These are phyloP conservation scores for Trichoderma asperelloides DNA, from an alignment of 495 filamentous ascomycete genomes.

Conservation along the genomic window DNA sequence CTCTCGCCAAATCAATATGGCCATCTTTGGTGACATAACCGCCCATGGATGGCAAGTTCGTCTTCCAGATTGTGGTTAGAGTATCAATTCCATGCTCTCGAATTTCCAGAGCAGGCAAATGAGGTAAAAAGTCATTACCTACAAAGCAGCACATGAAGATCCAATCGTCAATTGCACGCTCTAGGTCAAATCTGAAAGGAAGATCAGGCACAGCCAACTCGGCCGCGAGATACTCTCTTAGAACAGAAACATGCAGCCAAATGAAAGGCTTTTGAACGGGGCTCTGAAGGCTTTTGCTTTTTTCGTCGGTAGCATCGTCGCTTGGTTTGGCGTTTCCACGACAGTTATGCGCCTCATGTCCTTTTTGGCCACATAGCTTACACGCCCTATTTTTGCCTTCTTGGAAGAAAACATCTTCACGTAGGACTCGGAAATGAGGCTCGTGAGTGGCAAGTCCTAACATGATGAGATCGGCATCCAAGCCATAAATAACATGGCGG, in stretches of 20 bases:
- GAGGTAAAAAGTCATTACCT: conserved; percentile 96
- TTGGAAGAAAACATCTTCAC: conserved; percentile 94
- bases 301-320: conserved; percentile 76
- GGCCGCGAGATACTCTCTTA: conserved; percentile 86
- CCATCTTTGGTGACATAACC: conserved; percentile 95
- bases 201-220: conserved; percentile 72
- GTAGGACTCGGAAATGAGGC: conserved; percentile 91
- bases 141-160: conserved; percentile 99
- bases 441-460: conserved; percentile 94
- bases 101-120: conserved; percentile 93
- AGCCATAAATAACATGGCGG: conserved; percentile 86
- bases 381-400: conserved; percentile 73
- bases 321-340: conserved; percentile 76
- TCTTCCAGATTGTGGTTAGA: conserved; percentile 88
- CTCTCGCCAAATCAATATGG: conserved; percentile 74
- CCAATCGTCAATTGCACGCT: conserved; percentile 98
- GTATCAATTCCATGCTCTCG: conserved; percentile 96
- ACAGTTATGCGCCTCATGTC: conserved; percentile 78
- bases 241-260: conserved; percentile 88
- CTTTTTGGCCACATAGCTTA: conserved; percentile 79
- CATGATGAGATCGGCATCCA: conserved; percentile 99
- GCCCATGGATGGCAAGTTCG: conserved; percentile 84
- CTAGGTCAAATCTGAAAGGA: conserved; percentile 78
- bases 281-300: conserved; percentile 40
- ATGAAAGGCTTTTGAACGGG: conserved; percentile 80